A percentile compares a stretch with the other conserved stretches of the same genome.
Evolutionary conservation across 208 protist species (phyloP).

Genomic region (Angomonas ambiguus): DNA sequence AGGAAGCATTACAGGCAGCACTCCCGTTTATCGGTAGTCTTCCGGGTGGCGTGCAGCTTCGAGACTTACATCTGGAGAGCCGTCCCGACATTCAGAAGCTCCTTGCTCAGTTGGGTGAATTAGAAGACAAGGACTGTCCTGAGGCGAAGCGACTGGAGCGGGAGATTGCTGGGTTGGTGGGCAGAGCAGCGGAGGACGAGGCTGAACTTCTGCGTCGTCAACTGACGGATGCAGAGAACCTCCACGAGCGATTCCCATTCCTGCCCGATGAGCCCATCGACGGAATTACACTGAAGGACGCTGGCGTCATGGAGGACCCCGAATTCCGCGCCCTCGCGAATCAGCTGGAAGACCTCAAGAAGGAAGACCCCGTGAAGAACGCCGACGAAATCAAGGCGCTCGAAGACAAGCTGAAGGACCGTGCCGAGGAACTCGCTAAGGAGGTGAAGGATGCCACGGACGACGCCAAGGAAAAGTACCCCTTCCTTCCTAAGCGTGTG

Average conservation of each 20-base stretch:
- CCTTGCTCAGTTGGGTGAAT: constrained; percentile 27
- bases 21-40: constrained; percentile 29
- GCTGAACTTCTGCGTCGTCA: background rate
- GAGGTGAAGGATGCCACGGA: constrained; percentile 21
- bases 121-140: constrained; percentile 23
- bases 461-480: constrained; percentile 35
- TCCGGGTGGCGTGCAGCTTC: constrained; percentile 24
- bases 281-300: constrained; percentile 21
- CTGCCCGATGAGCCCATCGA: constrained; percentile 25
- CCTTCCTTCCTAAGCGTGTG: constrained; percentile 41
- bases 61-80: constrained; percentile 25
- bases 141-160: constrained; percentile 25
- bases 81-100: constrained; percentile 26
- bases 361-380: constrained; percentile 7
- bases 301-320: constrained; percentile 24
- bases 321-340: constrained; percentile 23
- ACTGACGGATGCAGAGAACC: constrained; percentile 14
- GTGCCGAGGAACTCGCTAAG: constrained; percentile 19
- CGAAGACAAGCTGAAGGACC: constrained; percentile 18
- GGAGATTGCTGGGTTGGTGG: constrained; percentile 19
- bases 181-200: constrained; percentile 20
- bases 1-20: constrained; percentile 18
- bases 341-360: constrained; percentile 22
- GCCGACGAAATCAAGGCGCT: constrained; percentile 13
- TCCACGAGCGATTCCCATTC: constrained; percentile 24